Evolutionary conservation across 148 eudicot genomes (phyloP).

Genomic region (Limonium bicolor): DNA sequence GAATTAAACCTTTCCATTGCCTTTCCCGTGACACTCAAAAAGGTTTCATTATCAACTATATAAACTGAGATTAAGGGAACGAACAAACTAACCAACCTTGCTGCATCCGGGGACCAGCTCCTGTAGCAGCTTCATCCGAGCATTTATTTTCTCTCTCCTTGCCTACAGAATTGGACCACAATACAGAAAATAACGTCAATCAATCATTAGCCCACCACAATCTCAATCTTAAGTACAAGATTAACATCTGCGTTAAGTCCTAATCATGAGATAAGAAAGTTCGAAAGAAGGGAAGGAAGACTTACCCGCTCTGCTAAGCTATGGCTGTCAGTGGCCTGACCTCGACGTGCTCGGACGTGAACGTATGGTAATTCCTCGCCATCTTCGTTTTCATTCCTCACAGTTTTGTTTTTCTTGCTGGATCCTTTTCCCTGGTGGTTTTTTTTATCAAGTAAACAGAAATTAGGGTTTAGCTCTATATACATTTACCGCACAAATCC

Average conservation of each 20-base stretch:
- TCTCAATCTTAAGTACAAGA: not conserved
- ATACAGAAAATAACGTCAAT: not conserved
- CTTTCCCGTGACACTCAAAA: no score
- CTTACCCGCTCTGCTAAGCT: slow-evolving; percentile 96
- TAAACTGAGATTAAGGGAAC: no score
- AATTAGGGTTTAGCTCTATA: not conserved
- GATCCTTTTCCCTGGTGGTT: slow-evolving; percentile 56
- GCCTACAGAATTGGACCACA: no score
- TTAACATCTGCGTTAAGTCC: not conserved
- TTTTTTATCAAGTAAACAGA: slow-evolving; percentile 1
- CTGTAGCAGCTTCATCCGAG: slow-evolving; percentile 91
- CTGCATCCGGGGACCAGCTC: slow-evolving; percentile 97
- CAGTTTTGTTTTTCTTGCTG: slow-evolving; percentile 50
- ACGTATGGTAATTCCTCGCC: slow-evolving; percentile 83
- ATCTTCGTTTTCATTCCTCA: slow-evolving; percentile 19
- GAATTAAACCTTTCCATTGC: no score
- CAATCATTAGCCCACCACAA: not conserved
- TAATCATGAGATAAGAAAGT: slow-evolving; percentile 1
- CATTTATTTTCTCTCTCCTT: slow-evolving; percentile 96
- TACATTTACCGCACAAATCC: slow-evolving; percentile 2
- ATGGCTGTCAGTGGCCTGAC: slow-evolving; percentile 97
- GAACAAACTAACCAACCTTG: slow-evolving; percentile 36
- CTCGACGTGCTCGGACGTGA: slow-evolving; percentile 86
- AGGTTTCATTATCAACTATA: no score
- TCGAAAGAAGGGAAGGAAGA: not conserved